Conservation (phyloP, 139 green algal genomes). For the Gonium pectorale region DNA sequence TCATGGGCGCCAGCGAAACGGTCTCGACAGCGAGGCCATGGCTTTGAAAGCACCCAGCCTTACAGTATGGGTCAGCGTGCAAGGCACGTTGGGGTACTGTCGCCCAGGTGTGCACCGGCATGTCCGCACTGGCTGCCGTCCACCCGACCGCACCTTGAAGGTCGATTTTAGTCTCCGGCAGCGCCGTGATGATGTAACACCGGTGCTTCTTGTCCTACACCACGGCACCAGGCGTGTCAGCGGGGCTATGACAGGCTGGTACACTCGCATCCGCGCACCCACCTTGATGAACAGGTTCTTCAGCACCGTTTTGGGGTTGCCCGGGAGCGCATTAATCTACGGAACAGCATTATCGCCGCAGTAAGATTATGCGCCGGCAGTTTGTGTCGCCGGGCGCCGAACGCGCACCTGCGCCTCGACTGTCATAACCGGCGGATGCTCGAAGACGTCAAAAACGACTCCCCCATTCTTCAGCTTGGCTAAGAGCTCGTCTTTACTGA, state of each 20-base stretch:
- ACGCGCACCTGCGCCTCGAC: constrained; percentile 51
- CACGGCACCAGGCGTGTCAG: background rate
- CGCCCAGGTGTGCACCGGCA: no score
- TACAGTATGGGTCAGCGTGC: no score
- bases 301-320: constrained; percentile 32
- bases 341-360: background rate
- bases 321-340: constrained; percentile 37
- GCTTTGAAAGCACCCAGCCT: no score
- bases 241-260: background rate
- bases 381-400: background rate
- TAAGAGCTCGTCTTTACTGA: constrained; percentile 44
- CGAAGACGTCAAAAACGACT: constrained; percentile 21
- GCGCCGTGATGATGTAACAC: constrained; percentile 75
- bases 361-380: background rate
- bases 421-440: constrained; percentile 48
- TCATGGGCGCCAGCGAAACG: no score
- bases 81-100: no score
- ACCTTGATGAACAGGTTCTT: constrained; percentile 62
- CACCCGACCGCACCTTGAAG: constrained; percentile 67
- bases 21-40: no score
- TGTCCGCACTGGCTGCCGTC: no score
- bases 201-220: constrained; percentile 79
- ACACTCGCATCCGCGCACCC: background rate
- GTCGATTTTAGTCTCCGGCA: constrained; percentile 73
- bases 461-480: constrained; percentile 23